Conservation (phyloP, 1,284 basidiomycete genomes). For the Paramarasmius palmivorus region DNA sequence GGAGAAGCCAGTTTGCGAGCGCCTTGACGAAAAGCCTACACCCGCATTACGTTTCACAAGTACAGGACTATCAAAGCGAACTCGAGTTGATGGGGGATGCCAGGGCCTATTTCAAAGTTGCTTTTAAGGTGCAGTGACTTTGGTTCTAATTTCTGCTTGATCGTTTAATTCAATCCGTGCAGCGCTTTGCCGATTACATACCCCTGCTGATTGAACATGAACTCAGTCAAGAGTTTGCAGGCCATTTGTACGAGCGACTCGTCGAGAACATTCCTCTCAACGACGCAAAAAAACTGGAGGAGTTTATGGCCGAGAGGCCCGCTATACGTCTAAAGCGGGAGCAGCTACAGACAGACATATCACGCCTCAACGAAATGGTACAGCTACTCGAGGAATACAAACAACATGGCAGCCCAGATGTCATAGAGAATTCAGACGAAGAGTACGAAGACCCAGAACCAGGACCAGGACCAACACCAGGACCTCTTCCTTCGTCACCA, state of each 20-base stretch:
- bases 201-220: conserved; percentile 52
- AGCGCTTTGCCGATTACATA: conserved; percentile 59
- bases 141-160: not conserved
- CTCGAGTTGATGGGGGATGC: conserved; percentile 50
- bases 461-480: too few species aligned
- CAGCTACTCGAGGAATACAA: too few species aligned
- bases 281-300: conserved; percentile 13
- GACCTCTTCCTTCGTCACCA: too few species aligned
- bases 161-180: not conserved
- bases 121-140: conserved; percentile 17
- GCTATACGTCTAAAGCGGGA: too few species aligned
- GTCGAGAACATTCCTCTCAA: conserved; percentile 34
- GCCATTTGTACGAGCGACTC: conserved; percentile 37
- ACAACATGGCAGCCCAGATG: too few species aligned
- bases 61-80: conserved; percentile 34
- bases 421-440: too few species aligned
- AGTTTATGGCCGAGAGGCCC: conserved; percentile 13
- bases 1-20: not conserved
- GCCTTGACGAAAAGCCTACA: not conserved
- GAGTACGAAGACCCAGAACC: too few species aligned
- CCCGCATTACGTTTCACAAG: not conserved
- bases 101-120: conserved; percentile 46
- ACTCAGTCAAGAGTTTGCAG: conserved; percentile 41
- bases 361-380: not conserved
- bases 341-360: too few species aligned